Conservation (phyloP, 768 basidiomycete genomes). For the Podaxis sp. region DNA sequence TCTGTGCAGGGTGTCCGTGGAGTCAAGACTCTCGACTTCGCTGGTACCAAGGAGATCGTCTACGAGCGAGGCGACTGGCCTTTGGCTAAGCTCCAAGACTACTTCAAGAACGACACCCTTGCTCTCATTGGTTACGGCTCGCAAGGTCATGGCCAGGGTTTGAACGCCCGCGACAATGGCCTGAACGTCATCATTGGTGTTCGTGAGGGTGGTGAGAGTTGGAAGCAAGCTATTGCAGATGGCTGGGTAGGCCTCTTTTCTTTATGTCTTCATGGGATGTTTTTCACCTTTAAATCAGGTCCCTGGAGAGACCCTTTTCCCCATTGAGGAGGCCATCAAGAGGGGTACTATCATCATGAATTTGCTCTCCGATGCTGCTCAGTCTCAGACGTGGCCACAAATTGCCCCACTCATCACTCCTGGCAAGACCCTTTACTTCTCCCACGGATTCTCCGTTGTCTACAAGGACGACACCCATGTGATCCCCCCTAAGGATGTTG, state of each 20-base stretch:
- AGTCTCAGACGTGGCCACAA: slow-evolving; percentile 90
- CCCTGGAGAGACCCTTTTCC: slow-evolving; percentile 95
- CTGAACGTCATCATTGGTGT: slow-evolving; percentile 99
- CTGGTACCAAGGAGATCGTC: slow-evolving; percentile 87
- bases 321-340: slow-evolving; percentile 96
- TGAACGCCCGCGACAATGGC: slow-evolving; percentile 99
- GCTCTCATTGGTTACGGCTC: slow-evolving; percentile 99
- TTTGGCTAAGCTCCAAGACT: slow-evolving; percentile 94
- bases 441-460: slow-evolving; percentile 98
- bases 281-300: slow-evolving; percentile 42
- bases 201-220: slow-evolving; percentile 93
- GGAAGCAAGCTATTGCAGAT: slow-evolving; percentile 93
- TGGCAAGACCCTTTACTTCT: slow-evolving; percentile 99
- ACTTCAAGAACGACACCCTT: slow-evolving; percentile 99
- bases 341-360: slow-evolving; percentile 99
- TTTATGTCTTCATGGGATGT: background rate
- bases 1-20: slow-evolving; percentile 58
- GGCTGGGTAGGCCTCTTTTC: slow-evolving; percentile 68
- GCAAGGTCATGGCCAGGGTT: slow-evolving; percentile 96
- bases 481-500: slow-evolving; percentile 86
- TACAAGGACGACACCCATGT: slow-evolving; percentile 98
- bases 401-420: slow-evolving; percentile 94
- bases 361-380: slow-evolving; percentile 98
- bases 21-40: slow-evolving; percentile 94
- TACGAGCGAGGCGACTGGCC: slow-evolving; percentile 99